Base-by-base conservation (phyloP, 371 early-diverging fungal species). In the Catenaria anguillulae region DNA sequence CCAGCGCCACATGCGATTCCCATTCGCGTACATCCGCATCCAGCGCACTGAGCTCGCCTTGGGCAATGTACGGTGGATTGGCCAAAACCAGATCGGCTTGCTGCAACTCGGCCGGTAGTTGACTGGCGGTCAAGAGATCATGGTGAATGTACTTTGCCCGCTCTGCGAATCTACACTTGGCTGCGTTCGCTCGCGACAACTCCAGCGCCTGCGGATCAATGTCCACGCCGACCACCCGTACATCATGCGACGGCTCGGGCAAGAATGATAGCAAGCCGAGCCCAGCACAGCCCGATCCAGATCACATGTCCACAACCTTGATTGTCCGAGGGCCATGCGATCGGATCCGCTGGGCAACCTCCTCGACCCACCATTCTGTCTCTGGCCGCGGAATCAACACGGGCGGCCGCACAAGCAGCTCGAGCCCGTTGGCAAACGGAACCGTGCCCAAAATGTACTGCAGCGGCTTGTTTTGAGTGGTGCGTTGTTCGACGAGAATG, bases 361-460 rank as follows among this genome's bases (percentile, higher is more conserved):
- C 13, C 36, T 26, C 24, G 26, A 24, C 26, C 58, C 58, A 58
- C 31, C 36, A 34, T 6, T 58, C 58, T 17, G 58, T 58, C 31
- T 58, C 58, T 36, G 35, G 36, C 13, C 58, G 36, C 36, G 58
- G 58, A 23, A 58, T 35, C 58, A 58, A 31, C 19, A 58, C 31
- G 6, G 58, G 58, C 0, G 58, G 36, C 13, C 12, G 29, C 0
- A 58, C 58, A 23, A 33, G 24, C 40, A 58, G 23, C 13, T 58
- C 58, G n/a, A 58, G 42, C 19, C 23, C 36, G 15, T 10, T 2
- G 24, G 34, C 58, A 35, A 58, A 58, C 17, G 58, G 58, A 2
- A 40, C 26, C 6, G 19, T 58, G 24, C 58, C 58, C 13, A 58
- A 31, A 5, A 58, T 24, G 31, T 58, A 58, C 24, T 36, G 40